These are phyloP conservation scores for Scheffersomyces cryptocercus DNA, from an alignment of 1,139 yeast genomes.

Conservation along the genomic window DNA sequence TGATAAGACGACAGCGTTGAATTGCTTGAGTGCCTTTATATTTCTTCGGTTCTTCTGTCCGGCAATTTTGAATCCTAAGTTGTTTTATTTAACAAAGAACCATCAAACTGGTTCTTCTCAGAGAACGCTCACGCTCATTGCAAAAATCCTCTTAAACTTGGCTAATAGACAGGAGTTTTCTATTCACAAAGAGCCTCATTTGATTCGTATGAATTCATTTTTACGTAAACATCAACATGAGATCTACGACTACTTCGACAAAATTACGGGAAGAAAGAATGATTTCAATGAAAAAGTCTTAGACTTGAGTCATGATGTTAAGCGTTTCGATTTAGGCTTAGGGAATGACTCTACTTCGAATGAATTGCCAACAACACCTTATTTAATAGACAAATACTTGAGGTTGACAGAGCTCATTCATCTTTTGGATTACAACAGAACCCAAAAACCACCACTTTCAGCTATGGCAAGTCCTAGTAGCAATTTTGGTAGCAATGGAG, in stretches of 20 bases:
- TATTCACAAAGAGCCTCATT: slow-evolving; percentile 78
- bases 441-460: not conserved
- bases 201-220: slow-evolving; percentile 69
- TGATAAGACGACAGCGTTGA: slow-evolving; percentile 55
- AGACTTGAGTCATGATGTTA: slow-evolving; percentile 58
- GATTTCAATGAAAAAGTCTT: slow-evolving; percentile 63
- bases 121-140: slow-evolving; percentile 75
- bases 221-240: slow-evolving; percentile 59
- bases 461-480: slow-evolving; percentile 7
- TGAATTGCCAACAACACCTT: slow-evolving; percentile 69
- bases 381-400: slow-evolving; percentile 64
- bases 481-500: slow-evolving; percentile 6
- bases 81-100: slow-evolving; percentile 68
- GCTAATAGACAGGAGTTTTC: slow-evolving; percentile 76
- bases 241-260: slow-evolving; percentile 66
- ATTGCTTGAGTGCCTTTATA: slow-evolving; percentile 80
- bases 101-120: slow-evolving; percentile 74
- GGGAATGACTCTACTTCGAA: slow-evolving; percentile 46
- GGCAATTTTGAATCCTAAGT: slow-evolving; percentile 83
- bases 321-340: slow-evolving; percentile 50
- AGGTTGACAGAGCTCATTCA: slow-evolving; percentile 60
- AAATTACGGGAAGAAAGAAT: slow-evolving; percentile 67
- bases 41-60: slow-evolving; percentile 90
- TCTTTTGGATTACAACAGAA: slow-evolving; percentile 31
- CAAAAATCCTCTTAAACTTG: slow-evolving; percentile 79